Conservation (phyloP, 805 yeast species). For the Starmerella floricola region DNA sequence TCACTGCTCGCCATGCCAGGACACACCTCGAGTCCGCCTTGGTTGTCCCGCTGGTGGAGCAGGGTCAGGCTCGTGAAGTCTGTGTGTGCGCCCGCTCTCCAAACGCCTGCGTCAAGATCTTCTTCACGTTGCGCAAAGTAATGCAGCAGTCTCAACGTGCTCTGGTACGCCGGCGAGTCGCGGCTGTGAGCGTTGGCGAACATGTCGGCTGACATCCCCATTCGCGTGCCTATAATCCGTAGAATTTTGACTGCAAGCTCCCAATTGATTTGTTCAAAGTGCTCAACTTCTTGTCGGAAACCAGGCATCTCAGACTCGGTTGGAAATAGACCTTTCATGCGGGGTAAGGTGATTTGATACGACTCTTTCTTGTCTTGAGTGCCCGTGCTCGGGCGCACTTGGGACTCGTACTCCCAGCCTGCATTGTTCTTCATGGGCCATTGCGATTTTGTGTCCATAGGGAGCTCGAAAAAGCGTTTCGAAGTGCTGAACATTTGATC, state of each 20-base stretch:
- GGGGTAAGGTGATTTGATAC: slow-evolving; percentile 14
- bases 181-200: slow-evolving; percentile 10
- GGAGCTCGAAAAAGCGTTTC: slow-evolving; percentile 10
- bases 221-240: slow-evolving; percentile 10
- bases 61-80: slow-evolving; percentile 15
- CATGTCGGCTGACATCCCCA: slow-evolving; percentile 8
- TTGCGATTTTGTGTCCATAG: slow-evolving; percentile 6
- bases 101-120: slow-evolving; percentile 8
- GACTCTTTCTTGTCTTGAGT: slow-evolving; percentile 17
- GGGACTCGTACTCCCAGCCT: slow-evolving; percentile 15
- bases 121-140: slow-evolving; percentile 7
- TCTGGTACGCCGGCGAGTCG: slow-evolving; percentile 8
- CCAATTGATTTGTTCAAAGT: slow-evolving; percentile 13
- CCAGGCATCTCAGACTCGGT: slow-evolving; percentile 6
- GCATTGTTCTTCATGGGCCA: slow-evolving; percentile 10
- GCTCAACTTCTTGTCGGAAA: slow-evolving; percentile 1
- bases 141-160: slow-evolving; percentile 17
- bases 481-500: slow-evolving; percentile 12
- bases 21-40: slow-evolving; percentile 18
- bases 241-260: slow-evolving; percentile 8
- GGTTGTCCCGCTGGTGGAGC: slow-evolving; percentile 15
- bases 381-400: slow-evolving; percentile 18
- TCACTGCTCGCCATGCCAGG: slow-evolving; percentile 12
- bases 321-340: slow-evolving; percentile 16
- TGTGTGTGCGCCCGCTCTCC: slow-evolving; percentile 20